phyloP scores from a whole-genome alignment of 2,329 filamentous ascomycete genomes.

The Venturia pyrina region DNA sequence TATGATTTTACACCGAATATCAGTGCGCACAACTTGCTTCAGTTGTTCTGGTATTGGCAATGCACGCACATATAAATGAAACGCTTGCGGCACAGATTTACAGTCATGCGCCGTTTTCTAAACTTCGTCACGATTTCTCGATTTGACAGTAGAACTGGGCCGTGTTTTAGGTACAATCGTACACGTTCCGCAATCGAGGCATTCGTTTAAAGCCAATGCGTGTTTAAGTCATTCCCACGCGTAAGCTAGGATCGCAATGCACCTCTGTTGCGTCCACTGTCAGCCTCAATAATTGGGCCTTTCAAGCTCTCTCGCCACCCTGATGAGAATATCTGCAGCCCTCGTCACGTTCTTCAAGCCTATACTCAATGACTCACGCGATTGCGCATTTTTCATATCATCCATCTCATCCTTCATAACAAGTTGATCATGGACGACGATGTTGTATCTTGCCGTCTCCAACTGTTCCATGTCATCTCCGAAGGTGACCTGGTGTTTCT shows the following conservation, averaged over 20 bases:
- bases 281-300: neutral
- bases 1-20: too few species aligned
- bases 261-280: neutral
- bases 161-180: too few species aligned
- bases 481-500: neutral
- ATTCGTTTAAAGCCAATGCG: too few species aligned
- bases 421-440: neutral
- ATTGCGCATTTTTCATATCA: neutral
- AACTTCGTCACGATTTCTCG: too few species aligned
- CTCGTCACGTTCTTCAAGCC: neutral
- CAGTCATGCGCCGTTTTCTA: too few species aligned
- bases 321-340: neutral
- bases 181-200: too few species aligned
- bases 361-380: neutral
- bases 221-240: too few species aligned
- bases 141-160: too few species aligned
- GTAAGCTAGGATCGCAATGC: neutral
- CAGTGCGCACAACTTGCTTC: too few species aligned
- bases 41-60: too few species aligned
- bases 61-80: too few species aligned
- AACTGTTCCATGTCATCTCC: neutral
- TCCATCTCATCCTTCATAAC: neutral
- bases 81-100: too few species aligned
- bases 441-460: neutral
- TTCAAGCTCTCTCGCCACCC: neutral